phyloP scores from a whole-genome alignment of 441 rosid species.

The Iberis amara region DNA sequence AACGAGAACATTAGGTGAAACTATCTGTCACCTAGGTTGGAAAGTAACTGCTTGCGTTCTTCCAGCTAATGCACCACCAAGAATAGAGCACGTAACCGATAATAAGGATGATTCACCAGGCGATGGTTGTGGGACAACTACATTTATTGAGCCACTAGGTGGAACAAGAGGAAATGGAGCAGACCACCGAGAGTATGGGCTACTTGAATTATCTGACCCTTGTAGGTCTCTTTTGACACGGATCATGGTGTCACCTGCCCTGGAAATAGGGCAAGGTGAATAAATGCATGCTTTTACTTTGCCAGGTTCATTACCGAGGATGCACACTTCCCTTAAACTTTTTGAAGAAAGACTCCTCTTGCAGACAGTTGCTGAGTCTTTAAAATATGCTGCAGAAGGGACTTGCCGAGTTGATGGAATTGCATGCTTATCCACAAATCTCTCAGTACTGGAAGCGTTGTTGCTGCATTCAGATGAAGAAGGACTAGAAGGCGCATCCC shows the following conservation, averaged over 20 bases:
- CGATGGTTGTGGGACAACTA: constrained; percentile 63
- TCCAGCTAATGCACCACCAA: constrained; percentile 70
- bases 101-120: constrained; percentile 67
- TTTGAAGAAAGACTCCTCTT: constrained; percentile 33
- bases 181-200: constrained; percentile 59
- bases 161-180: constrained; percentile 73
- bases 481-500: constrained; percentile 35
- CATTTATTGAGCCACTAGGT: constrained; percentile 75
- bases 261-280: constrained; percentile 57
- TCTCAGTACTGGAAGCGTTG: constrained; percentile 30
- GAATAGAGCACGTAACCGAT: constrained; percentile 65
- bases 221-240: constrained; percentile 48
- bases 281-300: constrained; percentile 73
- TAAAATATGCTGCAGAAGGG: constrained; percentile 31
- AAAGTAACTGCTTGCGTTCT: constrained; percentile 76
- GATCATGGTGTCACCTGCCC: constrained; percentile 51
- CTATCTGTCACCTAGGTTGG: constrained; percentile 70
- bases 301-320: constrained; percentile 38
- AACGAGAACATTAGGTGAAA: constrained; percentile 8
- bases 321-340: constrained; percentile 37
- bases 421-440: constrained; percentile 37
- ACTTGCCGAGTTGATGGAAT: constrained; percentile 37
- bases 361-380: constrained; percentile 30
- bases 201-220: constrained; percentile 39
- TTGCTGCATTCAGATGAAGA: constrained; percentile 39